Percentiles rank a stretch among this genome's conserved stretches.
Evolutionary conservation across 2,329 filamentous ascomycete species (phyloP).

Genomic region (Domatiomyces globalis): DNA sequence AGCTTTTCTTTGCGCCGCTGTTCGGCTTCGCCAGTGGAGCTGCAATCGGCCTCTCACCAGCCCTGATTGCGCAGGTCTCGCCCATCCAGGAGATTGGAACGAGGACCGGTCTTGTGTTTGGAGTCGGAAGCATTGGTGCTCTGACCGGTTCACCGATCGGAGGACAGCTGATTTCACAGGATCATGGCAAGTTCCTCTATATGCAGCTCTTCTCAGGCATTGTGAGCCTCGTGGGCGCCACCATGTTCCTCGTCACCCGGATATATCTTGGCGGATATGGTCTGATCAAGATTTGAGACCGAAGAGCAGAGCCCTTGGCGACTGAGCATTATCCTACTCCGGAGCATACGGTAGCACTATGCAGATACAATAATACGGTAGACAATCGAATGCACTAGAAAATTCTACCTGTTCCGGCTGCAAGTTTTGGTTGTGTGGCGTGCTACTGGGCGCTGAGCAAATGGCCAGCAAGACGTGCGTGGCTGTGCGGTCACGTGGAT

Average conservation of each 20-base stretch:
- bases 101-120: constrained; percentile 50
- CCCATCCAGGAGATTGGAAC: constrained; percentile 57
- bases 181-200: constrained; percentile 42
- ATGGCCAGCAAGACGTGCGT: neutral
- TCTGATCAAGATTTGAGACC: constrained; percentile 19
- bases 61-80: constrained; percentile 50
- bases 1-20: constrained; percentile 50
- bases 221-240: constrained; percentile 32
- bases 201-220: constrained; percentile 54
- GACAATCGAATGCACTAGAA: no score
- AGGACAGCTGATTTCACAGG: constrained; percentile 39
- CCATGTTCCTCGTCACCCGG: constrained; percentile 26
- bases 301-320: neutral
- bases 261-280: constrained; percentile 22
- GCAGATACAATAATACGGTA: no score
- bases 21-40: constrained; percentile 58
- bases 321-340: no score
- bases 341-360: no score
- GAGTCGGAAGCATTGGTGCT: constrained; percentile 47
- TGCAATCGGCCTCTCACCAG: constrained; percentile 49
- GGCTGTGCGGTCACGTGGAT: neutral
- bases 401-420: no score
- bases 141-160: constrained; percentile 55
- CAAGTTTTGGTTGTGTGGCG: no score
- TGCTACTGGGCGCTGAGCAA: no score